Base-by-base conservation (phyloP, 2,329 filamentous ascomycete genomes). In the Epicoccum sorghinum region DNA sequence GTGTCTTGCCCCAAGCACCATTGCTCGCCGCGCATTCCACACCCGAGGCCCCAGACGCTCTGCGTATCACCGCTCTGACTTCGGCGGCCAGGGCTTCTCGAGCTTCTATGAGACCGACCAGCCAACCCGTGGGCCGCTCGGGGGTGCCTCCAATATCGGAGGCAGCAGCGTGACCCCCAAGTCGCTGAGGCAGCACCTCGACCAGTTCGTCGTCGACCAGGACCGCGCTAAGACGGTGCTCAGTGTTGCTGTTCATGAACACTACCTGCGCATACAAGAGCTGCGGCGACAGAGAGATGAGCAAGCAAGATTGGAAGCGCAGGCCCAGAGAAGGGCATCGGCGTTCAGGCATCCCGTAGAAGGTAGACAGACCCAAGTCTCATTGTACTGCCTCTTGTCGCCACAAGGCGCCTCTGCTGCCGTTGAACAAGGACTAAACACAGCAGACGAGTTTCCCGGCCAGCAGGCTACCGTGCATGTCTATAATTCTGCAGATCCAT, bases 141-240 rank as follows among this genome's bases (percentile, higher is more conserved):
- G 81, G 33, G 83, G 82, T 56, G 80, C 83, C 8, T 82, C 82
- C 55, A 79, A 79, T 30, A 82, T 84, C 57, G 84, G 84, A 52
- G 80, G 80, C 27, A 82, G 83, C 29, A 79, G 79, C 46, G 78
- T 88, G 47, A 88, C 86, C 8, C 86, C 86, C 7, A 83, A 81
- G 62, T 77, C 80, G 64, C 81, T 99, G 66, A 97, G 98, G 80
- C 87, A 91, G 69, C 89, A 95, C 67, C 86, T 98, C 29, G 95
- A 99, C 72, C 90, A 95, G 70, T 99, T 96, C 72, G 93, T 99
- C 1, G 93, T 99, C 4, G 95, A 93, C 36, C 95, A 99, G 75
- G 91, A 97, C 62, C 86, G 91, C 55, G 92, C 95, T 13, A 95
- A 99, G 81, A 96, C 96, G 75, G 90, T 93, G 12, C 86, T 98